A percentile compares a stretch with the other conserved stretches of the same genome.
These are phyloP conservation scores for Colletotrichum tamarilloi DNA, from an alignment of 2,329 filamentous ascomycete species.

Conservation along the genomic window DNA sequence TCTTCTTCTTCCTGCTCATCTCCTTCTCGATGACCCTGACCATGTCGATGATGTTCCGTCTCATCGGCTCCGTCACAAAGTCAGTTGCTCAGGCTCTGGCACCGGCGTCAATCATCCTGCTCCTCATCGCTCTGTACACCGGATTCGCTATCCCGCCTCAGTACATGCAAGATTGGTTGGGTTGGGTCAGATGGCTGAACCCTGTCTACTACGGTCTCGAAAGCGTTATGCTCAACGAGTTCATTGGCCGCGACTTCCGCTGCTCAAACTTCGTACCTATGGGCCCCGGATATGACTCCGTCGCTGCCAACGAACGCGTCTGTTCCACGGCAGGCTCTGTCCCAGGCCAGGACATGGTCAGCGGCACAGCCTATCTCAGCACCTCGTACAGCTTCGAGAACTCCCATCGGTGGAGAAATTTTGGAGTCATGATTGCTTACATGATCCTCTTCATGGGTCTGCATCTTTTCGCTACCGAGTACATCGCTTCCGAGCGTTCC, in stretches of 20 bases:
- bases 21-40: conserved; percentile 68
- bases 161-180: conserved; percentile 61
- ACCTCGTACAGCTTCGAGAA: conserved; percentile 59
- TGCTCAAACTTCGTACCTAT: conserved; percentile 54
- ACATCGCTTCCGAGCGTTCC: conserved; percentile 57
- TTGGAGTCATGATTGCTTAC: conserved; percentile 64
- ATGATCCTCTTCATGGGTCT: conserved; percentile 57
- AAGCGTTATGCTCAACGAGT: conserved; percentile 71
- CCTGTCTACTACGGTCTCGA: conserved; percentile 73
- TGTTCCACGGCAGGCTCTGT: conserved; percentile 61
- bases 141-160: conserved; percentile 55
- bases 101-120: conserved; percentile 60
- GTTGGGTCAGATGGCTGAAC: conserved; percentile 74
- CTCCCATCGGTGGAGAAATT: conserved; percentile 65
- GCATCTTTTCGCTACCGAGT: conserved; percentile 63
- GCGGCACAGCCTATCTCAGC: conserved; percentile 60
- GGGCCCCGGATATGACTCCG: conserved; percentile 41
- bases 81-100: conserved; percentile 64
- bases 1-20: conserved; percentile 75
- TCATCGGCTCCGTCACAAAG: conserved; percentile 51
- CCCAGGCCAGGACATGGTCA: conserved; percentile 55
- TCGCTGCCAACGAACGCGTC: conserved; percentile 46
- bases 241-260: conserved; percentile 56
- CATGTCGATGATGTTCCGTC: conserved; percentile 75
- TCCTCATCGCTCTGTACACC: conserved; percentile 57